Conservation (phyloP, 2,329 filamentous ascomycete genomes). For the Ophiostoma angusticollis region DNA sequence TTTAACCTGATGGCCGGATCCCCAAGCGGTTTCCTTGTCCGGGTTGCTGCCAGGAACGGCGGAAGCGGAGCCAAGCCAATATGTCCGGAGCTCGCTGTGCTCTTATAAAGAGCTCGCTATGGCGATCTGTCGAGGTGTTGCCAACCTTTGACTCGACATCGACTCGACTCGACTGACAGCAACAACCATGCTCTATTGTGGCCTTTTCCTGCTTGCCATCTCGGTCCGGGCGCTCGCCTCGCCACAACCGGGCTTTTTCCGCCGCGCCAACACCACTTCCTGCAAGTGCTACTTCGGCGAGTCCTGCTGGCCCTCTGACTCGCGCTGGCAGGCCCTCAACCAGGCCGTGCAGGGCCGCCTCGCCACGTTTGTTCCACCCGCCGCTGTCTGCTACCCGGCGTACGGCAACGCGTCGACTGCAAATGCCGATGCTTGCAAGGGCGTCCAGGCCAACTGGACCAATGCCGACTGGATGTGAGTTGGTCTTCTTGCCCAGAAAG, state of each 20-base stretch:
- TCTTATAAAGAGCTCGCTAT: too few species aligned
- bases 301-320: conserved; percentile 6
- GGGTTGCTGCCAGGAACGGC: too few species aligned
- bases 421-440: conserved; percentile 23
- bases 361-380: conserved; percentile 5
- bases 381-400: conserved; percentile 7
- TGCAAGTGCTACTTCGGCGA: conserved; percentile 17
- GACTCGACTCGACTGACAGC: too few species aligned
- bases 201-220: background rate
- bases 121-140: too few species aligned
- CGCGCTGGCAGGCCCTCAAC: conserved; percentile 9
- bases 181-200: conserved; percentile 1
- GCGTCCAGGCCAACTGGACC: conserved; percentile 19
- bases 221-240: conserved; percentile 1
- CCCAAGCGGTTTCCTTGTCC: conserved; percentile 1
- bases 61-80: too few species aligned
- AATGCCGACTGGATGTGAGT: conserved; percentile 24
- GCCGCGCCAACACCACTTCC: conserved; percentile 1
- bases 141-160: background rate
- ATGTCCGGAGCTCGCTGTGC: too few species aligned
- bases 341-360: conserved; percentile 9
- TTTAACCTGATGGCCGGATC: conserved; percentile 5
- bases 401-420: conserved; percentile 21
- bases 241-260: background rate
- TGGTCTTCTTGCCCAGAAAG: conserved; percentile 4